These are phyloP conservation scores for Miscanthus lutarioriparius DNA, from an alignment of 176 grass and related monocot genomes.

Conservation along the genomic window DNA sequence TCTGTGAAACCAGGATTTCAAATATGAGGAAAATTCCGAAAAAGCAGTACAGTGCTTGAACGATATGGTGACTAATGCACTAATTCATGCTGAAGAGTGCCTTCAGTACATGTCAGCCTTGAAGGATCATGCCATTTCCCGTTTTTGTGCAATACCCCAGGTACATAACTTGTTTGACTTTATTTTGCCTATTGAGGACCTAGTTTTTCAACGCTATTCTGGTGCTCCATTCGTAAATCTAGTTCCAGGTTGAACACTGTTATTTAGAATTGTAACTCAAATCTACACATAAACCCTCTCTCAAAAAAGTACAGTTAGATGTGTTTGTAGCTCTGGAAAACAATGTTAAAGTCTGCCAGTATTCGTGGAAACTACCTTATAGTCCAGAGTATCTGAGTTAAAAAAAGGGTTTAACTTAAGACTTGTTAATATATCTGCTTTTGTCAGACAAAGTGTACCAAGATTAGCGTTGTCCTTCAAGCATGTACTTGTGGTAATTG, in stretches of 20 bases:
- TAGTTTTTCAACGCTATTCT: not conserved
- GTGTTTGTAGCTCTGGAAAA: not conserved
- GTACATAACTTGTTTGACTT: slow-evolving; percentile 41
- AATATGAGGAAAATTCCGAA: slow-evolving; percentile 73
- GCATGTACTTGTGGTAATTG: not conserved
- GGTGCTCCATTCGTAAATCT: not conserved
- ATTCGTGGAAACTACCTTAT: not conserved
- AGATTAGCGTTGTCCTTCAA: not conserved
- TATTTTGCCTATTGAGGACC: not conserved
- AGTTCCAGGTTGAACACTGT: not conserved
- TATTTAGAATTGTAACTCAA: not conserved
- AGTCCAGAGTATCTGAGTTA: not conserved
- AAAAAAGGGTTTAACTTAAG: not conserved
- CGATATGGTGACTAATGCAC: slow-evolving; percentile 91
- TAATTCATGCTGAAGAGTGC: slow-evolving; percentile 78
- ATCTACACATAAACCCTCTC: not conserved
- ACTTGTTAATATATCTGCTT: not conserved
- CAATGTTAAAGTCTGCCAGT: not conserved
- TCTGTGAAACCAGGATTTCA: slow-evolving; percentile 73
- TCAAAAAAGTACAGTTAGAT: not conserved
- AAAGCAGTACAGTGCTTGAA: slow-evolving; percentile 94
- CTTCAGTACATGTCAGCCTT: slow-evolving; percentile 80
- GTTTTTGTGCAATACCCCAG: slow-evolving; percentile 95
- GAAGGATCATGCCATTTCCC: slow-evolving; percentile 78
- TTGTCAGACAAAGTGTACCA: not conserved